phyloP scores from a whole-genome alignment of 495 filamentous ascomycete genomes.

The Hapsidospora chrysogenum region DNA sequence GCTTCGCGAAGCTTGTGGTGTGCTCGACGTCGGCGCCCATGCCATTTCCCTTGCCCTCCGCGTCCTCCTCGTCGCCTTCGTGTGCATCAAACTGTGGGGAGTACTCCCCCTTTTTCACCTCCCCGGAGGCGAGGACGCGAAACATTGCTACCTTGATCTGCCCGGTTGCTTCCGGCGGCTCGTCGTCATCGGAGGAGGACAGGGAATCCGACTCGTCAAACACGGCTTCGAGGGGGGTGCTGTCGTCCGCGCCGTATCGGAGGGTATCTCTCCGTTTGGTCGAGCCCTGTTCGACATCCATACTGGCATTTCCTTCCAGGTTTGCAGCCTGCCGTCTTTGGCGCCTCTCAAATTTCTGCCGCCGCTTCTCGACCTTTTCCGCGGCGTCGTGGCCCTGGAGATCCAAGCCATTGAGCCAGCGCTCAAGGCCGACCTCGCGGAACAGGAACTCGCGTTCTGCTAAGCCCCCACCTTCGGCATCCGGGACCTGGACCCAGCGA shows the following conservation, averaged over 20 bases:
- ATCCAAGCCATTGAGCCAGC: constrained; percentile 90
- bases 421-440: constrained; percentile 87
- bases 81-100: constrained; percentile 96
- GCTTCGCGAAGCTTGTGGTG: constrained; percentile 96
- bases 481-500: constrained; percentile 86
- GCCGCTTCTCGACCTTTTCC: constrained; percentile 72
- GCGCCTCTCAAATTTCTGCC: constrained; percentile 78
- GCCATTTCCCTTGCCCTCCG: constrained; percentile 20
- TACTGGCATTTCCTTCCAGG: constrained; percentile 28
- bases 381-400: constrained; percentile 72
- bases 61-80: constrained; percentile 67
- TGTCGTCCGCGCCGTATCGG: constrained; percentile 58
- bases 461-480: constrained; percentile 79
- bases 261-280: constrained; percentile 36
- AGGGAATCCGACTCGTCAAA: constrained; percentile 56
- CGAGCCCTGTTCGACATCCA: constrained; percentile 29
- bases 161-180: constrained; percentile 80
- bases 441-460: constrained; percentile 96
- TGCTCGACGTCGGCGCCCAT: constrained; percentile 69
- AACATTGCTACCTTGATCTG: constrained; percentile 98
- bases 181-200: constrained; percentile 75
- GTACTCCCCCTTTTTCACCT: constrained; percentile 94
- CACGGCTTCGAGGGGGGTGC: constrained; percentile 54
- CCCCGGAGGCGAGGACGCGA: constrained; percentile 84
- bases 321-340: constrained; percentile 45